phyloP scores from a whole-genome alignment of 306 rosid genomes.

The peach (Prunus persica) region Prunus_persica_NCBIv2 NC_034015.1:21449001-21449500 shows the following conservation, averaged over 20 bases:
- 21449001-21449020: constrained; percentile 60
- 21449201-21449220: neutral
- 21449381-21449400: constrained; percentile 18
- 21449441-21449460: neutral
- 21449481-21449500: neutral
- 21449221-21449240: neutral
- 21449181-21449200: constrained; percentile 78
- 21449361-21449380: constrained; percentile 1
- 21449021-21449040: neutral
- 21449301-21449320: neutral
- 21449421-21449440: constrained; percentile 18
- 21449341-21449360: constrained; percentile 48
- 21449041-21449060: neutral
- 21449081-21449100: neutral
- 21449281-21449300: neutral
- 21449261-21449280: neutral
- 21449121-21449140: neutral
- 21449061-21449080: neutral
- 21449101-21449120: neutral
- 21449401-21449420: neutral
- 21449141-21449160: constrained; percentile 32
- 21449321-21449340: constrained; percentile 52
- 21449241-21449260: neutral
- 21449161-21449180: constrained; percentile 77
- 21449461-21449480: neutral